Percentiles rank a stretch among this genome's conserved stretches.
phyloP scores from a whole-genome alignment of 345 rosid genomes.

The Salix exigua region DNA sequence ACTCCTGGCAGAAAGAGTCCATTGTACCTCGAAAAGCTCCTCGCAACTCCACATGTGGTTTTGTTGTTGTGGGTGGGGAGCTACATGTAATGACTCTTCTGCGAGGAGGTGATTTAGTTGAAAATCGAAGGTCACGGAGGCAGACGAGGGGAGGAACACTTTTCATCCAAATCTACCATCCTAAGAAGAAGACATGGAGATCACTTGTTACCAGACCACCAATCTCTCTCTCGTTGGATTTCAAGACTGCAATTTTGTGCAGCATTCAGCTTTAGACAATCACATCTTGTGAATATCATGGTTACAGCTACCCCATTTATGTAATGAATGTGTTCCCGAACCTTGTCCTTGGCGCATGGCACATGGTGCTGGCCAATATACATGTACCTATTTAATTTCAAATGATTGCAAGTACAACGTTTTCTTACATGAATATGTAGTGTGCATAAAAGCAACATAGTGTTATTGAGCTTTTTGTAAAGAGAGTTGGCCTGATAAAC shows the following conservation, averaged over 20 bases:
- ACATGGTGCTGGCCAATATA: too few species aligned
- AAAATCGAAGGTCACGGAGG: conserved; percentile 38
- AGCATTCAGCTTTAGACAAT: conserved; percentile 47
- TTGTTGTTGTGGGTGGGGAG: conserved; percentile 60
- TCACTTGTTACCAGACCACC: conserved; percentile 49
- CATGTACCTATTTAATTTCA: too few species aligned
- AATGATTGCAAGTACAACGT: too few species aligned
- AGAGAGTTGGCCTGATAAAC: too few species aligned
- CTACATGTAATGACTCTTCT: conserved; percentile 54
- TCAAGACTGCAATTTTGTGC: conserved; percentile 64
- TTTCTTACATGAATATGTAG: too few species aligned
- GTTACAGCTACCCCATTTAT: neutral
- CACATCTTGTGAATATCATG: neutral
- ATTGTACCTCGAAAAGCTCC: conserved; percentile 53
- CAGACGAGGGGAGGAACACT: conserved; percentile 50
- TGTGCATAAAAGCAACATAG: too few species aligned
- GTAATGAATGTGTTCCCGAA: neutral
- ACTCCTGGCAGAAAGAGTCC: conserved; percentile 64
- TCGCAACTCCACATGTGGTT: conserved; percentile 47
- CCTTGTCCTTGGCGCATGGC: too few species aligned
- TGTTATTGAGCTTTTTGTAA: too few species aligned
- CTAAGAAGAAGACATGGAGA: conserved; percentile 73
- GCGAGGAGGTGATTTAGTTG: conserved; percentile 44
- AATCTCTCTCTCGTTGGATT: conserved; percentile 48
- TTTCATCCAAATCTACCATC: conserved; percentile 65